Conservation (phyloP, 176 grass and related monocot genomes). For the Bromus sterilis region DNA sequence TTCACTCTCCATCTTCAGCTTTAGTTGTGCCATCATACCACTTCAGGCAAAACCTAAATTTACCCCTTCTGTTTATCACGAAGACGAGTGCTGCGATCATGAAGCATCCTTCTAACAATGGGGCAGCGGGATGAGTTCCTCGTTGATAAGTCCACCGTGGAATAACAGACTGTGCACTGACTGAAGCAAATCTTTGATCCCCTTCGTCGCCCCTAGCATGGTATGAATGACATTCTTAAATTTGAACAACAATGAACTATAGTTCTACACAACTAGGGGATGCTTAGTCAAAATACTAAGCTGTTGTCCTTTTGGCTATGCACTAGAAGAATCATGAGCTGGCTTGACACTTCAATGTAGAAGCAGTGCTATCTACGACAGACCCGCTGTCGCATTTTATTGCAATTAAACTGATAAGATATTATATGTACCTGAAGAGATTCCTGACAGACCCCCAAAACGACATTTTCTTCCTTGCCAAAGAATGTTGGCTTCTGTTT, state of each 20-base stretch:
- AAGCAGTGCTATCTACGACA: not conserved
- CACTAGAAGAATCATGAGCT: not conserved
- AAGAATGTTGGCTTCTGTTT: slow-evolving; percentile 9
- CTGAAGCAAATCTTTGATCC: slow-evolving; percentile 28
- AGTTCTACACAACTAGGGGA: not conserved
- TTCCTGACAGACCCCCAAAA: slow-evolving; percentile 52
- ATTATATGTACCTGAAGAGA: slow-evolving; percentile 55
- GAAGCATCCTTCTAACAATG: slow-evolving; percentile 22
- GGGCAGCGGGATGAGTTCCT: not conserved
- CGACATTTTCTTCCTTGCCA: slow-evolving; percentile 28
- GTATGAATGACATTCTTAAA: not conserved
- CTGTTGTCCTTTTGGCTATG: not conserved
- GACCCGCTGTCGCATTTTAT: not conserved
- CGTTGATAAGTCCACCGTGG: slow-evolving; percentile 13
- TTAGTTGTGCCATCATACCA: not conserved
- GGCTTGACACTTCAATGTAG: not conserved
- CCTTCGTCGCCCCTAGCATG: slow-evolving; percentile 20
- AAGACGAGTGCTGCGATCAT: slow-evolving; percentile 11
- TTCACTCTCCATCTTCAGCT: not conserved
- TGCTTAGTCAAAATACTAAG: not conserved
- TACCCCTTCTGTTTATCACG: not conserved
- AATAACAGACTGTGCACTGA: slow-evolving; percentile 23
- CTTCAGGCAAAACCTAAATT: not conserved
- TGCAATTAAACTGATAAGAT: slow-evolving; percentile 14
- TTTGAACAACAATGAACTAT: not conserved